A percentile compares a stretch with the other conserved stretches of the same genome.
These are phyloP conservation scores for Trichoderma citrinoviride DNA, from an alignment of 2,329 filamentous ascomycete species.

Conservation along the genomic window DNA sequence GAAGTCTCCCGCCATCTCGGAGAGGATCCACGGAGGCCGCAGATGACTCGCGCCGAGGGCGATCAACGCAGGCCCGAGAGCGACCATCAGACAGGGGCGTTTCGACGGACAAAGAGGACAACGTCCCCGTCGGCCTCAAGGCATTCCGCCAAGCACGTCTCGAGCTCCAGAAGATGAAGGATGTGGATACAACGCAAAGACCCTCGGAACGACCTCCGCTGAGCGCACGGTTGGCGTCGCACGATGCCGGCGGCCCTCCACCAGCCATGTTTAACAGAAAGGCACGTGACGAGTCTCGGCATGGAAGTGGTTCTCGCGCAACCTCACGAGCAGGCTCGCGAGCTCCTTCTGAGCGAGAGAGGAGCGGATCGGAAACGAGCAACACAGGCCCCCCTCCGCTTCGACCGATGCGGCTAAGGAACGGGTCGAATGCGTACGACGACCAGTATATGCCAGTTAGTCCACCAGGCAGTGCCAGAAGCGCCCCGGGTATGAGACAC, in stretches of 20 bases:
- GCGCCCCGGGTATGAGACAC: slow-evolving; percentile 19
- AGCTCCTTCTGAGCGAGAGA: slow-evolving; percentile 46
- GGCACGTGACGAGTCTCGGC: slow-evolving; percentile 44
- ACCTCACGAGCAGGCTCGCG: slow-evolving; percentile 34
- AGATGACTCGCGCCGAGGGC: slow-evolving; percentile 8
- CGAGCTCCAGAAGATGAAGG: slow-evolving; percentile 56
- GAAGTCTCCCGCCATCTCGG: slow-evolving; percentile 40
- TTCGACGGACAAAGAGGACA: slow-evolving; percentile 40
- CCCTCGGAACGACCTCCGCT: slow-evolving; percentile 25
- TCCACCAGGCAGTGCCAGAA: slow-evolving; percentile 16
- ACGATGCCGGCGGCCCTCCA: slow-evolving; percentile 44
- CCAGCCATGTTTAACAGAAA: slow-evolving; percentile 46
- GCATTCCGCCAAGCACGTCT: slow-evolving; percentile 58
- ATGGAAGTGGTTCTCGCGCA: slow-evolving; percentile 30
- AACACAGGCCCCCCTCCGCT: slow-evolving; percentile 44
- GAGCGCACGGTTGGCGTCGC: slow-evolving; percentile 40
- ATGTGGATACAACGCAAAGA: slow-evolving; percentile 48
- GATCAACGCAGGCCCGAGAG: slow-evolving; percentile 24
- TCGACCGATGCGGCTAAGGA: slow-evolving; percentile 37
- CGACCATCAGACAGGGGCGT: slow-evolving; percentile 26
- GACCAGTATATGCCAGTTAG: slow-evolving; percentile 30
- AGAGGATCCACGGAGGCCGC: slow-evolving; percentile 32
- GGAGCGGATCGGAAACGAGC: slow-evolving; percentile 57
- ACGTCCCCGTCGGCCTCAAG: slow-evolving; percentile 50
- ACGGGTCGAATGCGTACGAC: slow-evolving; percentile 39